Base-by-base conservation (phyloP, 2,329 filamentous ascomycete species). In the Fusarium albosuccineum region DNA sequence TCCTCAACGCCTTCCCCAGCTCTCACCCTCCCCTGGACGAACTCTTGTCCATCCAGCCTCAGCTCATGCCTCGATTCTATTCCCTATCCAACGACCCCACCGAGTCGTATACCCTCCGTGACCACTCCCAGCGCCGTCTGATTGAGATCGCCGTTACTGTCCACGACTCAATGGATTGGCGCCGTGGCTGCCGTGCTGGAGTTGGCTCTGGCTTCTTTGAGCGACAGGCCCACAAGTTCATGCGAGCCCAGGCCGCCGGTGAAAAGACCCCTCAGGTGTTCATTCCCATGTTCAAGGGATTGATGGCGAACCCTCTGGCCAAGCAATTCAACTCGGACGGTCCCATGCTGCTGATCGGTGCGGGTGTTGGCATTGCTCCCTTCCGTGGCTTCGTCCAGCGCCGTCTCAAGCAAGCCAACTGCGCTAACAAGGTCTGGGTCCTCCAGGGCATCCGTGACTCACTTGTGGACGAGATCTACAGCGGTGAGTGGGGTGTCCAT, bases 361-460 rank as follows among this genome's bases (percentile, higher is more conserved):
- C 96, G 5, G 96, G 96, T 57, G 96, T 99, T 22, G 96, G 96
- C 67, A 95, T 99, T 79, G 96, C 96, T 10, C 96, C 96, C 0
- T 99, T 99, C 89, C 90, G 96, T 49, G 96, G 96, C 60, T 99
- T 99, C 78, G 97, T 99, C 44, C 92, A 98, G 81, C 93, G 97
- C 62, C 88, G 94, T 11, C 85, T 97, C 59, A 95, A 95, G 85
- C 96, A 94, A 65, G 94, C 94, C 75, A 97, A 97, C 81, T 97
- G 94, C 76, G 94, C 93, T 66, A 97, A 97, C 85, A 97, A 97
- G 82, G 95, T 97, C 73, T 97, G 94, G 94, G 92, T 97, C 45
- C 87, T 97, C 44, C 94, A 97, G 81, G 94, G 94, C 39, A 90
- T 97, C 45, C 91, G 94, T n/a, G 96, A 99, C 80, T 94, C 92